phyloP scores from a whole-genome alignment of 495 filamentous ascomycete genomes.

The Tuber magnatum region DNA sequence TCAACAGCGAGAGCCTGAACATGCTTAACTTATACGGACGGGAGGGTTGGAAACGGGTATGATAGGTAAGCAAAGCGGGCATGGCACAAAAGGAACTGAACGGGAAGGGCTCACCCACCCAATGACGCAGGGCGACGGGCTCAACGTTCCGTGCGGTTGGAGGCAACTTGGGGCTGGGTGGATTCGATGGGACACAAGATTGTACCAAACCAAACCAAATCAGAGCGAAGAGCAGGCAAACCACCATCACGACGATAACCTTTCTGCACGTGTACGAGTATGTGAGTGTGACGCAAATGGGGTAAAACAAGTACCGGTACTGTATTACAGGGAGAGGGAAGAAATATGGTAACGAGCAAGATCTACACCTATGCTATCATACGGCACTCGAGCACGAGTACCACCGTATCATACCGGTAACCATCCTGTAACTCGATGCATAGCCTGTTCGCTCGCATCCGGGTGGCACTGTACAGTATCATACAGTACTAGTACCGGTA shows the following conservation, averaged over 20 bases:
- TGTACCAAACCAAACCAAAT: not conserved
- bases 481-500: no score
- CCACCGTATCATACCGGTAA: no score
- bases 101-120: not conserved
- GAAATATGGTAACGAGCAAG: no score
- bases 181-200: not conserved
- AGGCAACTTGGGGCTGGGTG: no score
- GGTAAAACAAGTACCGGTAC: no score
- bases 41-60: not conserved
- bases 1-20: not conserved
- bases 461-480: no score
- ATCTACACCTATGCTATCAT: no score
- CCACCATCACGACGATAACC: not conserved
- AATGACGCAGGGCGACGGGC: not conserved
- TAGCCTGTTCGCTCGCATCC: no score
- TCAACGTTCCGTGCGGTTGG: not conserved
- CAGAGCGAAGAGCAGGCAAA: no score
- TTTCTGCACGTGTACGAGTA: not conserved
- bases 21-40: not conserved
- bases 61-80: not conserved
- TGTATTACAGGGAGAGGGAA: no score
- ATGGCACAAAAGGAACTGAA: not conserved
- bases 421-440: no score
- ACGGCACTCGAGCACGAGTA: no score
- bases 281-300: not conserved